phyloP scores from a whole-genome alignment of 805 yeast species.

The Candida adriatica region DNA sequence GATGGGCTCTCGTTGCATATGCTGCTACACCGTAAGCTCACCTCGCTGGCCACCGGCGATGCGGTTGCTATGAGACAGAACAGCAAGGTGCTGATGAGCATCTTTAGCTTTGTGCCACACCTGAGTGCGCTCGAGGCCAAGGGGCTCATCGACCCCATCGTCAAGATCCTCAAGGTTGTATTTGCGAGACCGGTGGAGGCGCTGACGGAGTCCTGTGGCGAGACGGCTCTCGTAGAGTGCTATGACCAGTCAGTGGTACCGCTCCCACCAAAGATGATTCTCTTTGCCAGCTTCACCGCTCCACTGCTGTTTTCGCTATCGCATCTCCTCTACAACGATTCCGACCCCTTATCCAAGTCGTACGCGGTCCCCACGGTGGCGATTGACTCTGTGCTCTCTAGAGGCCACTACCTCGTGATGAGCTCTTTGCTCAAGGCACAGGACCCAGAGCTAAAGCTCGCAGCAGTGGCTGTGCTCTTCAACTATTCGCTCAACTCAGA shows the following conservation, averaged over 20 bases:
- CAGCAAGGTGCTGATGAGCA: slow-evolving; percentile 7
- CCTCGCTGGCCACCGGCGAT: neutral
- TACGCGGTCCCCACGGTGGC: slow-evolving; percentile 1
- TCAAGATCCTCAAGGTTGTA: slow-evolving; percentile 7
- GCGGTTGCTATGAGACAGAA: neutral
- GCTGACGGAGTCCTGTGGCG: slow-evolving; percentile 2
- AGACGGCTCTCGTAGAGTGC: slow-evolving; percentile 8
- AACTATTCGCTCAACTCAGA: slow-evolving; percentile 17
- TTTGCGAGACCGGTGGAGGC: slow-evolving; percentile 5
- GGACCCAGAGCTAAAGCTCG: slow-evolving; percentile 18
- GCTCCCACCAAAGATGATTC: slow-evolving; percentile 12
- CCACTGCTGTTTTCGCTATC: slow-evolving; percentile 19
- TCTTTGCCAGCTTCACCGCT: slow-evolving; percentile 12
- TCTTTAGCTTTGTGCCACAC: slow-evolving; percentile 18
- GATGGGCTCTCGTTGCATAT: slow-evolving; percentile 7
- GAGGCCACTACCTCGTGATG: slow-evolving; percentile 15
- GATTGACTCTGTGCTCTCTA: slow-evolving; percentile 13
- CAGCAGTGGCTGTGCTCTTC: slow-evolving; percentile 15
- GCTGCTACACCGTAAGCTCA: slow-evolving; percentile 2
- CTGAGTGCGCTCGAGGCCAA: slow-evolving; percentile 14
- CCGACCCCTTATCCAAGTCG: slow-evolving; percentile 5
- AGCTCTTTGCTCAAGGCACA: slow-evolving; percentile 18
- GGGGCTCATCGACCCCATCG: slow-evolving; percentile 7
- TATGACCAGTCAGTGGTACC: slow-evolving; percentile 14
- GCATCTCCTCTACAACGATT: slow-evolving; percentile 14